Percentiles rank a stretch among this genome's conserved stretches.
phyloP scores from a whole-genome alignment of 2,329 filamentous ascomycete species.

The Pseudomassariella vexata region DNA sequence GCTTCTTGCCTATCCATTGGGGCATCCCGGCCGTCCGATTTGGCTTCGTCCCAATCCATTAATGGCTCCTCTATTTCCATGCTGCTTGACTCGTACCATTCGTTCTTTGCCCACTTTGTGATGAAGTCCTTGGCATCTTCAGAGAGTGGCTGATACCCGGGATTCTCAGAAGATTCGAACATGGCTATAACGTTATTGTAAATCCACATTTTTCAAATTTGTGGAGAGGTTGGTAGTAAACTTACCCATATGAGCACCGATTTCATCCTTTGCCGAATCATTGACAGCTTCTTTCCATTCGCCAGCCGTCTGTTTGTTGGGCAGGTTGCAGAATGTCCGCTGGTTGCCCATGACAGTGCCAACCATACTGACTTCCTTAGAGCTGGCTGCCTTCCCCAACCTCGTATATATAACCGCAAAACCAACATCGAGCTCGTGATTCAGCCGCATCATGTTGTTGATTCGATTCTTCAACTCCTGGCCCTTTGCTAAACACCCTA shows the following conservation, averaged over 20 bases:
- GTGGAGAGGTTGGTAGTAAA: constrained; percentile 8
- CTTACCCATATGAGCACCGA: constrained; percentile 69
- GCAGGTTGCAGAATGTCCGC: constrained; percentile 85
- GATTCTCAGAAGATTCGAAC: constrained; percentile 69
- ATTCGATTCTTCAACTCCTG: constrained; percentile 76
- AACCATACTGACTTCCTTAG: constrained; percentile 46
- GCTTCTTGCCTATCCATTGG: too few relatives aligned
- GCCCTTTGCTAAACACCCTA: constrained; percentile 79
- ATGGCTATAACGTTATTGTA: constrained; percentile 41
- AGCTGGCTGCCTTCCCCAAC: constrained; percentile 62
- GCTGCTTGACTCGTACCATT: constrained; percentile 58
- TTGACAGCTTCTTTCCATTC: constrained; percentile 71
- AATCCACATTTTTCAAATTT: neutral
- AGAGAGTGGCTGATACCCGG: constrained; percentile 64
- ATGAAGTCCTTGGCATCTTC: constrained; percentile 61
- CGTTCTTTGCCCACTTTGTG: constrained; percentile 56
- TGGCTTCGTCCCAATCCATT: too few relatives aligned
- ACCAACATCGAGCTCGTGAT: constrained; percentile 61
- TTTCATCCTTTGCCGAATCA: constrained; percentile 73
- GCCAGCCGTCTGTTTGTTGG: constrained; percentile 46
- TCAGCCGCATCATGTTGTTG: constrained; percentile 58
- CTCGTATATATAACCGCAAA: constrained; percentile 86
- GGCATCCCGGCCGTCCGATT: too few relatives aligned
- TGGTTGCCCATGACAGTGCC: constrained; percentile 59
- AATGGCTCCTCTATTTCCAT: constrained; percentile 23